A percentile compares a stretch with the other conserved stretches of the same genome.
These are phyloP conservation scores for Colletotrichum liaoningense DNA, from an alignment of 2,329 filamentous ascomycete species.

Conservation along the genomic window DNA sequence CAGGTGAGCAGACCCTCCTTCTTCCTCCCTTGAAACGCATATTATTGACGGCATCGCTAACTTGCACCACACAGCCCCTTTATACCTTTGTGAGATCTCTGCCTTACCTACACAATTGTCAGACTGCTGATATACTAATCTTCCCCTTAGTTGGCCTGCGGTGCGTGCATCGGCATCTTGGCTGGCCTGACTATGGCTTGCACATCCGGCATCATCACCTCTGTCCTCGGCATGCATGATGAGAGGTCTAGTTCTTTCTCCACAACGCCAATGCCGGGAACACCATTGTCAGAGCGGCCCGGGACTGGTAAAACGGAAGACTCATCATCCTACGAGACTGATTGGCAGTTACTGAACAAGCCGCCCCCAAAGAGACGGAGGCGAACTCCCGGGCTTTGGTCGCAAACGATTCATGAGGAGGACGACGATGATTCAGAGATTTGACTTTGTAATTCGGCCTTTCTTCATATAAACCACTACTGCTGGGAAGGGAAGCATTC, in stretches of 20 bases:
- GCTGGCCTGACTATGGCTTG: slow-evolving; percentile 71
- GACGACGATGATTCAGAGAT: slow-evolving; percentile 72
- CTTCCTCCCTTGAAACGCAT: slow-evolving; percentile 17
- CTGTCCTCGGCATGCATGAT: slow-evolving; percentile 58
- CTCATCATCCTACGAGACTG: slow-evolving; percentile 48
- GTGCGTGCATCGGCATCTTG: slow-evolving; percentile 73
- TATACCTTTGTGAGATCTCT: slow-evolving; percentile 54
- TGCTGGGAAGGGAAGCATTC: slow-evolving; percentile 1
- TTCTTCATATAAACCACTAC: slow-evolving; percentile 2
- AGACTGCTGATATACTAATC: slow-evolving; percentile 41
- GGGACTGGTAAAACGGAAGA: slow-evolving; percentile 36
- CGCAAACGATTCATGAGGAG: slow-evolving; percentile 78
- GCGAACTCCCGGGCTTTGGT: slow-evolving; percentile 63
- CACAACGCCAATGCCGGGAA: slow-evolving; percentile 49
- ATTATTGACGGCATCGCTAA: background rate
- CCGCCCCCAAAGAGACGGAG: slow-evolving; percentile 51
- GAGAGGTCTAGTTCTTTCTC: slow-evolving; percentile 31
- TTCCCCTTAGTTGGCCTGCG: slow-evolving; percentile 66
- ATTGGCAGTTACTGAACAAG: slow-evolving; percentile 50
- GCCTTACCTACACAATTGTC: background rate
- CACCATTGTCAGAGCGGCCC: slow-evolving; percentile 31
- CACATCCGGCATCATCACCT: slow-evolving; percentile 65
- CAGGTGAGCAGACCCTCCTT: slow-evolving; percentile 45
- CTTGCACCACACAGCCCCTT: slow-evolving; percentile 48
- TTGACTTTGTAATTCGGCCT: slow-evolving; percentile 28